These are phyloP conservation scores for Phaseolus lunatus DNA, from an alignment of 306 rosid species.

Conservation along the genomic window DNA sequence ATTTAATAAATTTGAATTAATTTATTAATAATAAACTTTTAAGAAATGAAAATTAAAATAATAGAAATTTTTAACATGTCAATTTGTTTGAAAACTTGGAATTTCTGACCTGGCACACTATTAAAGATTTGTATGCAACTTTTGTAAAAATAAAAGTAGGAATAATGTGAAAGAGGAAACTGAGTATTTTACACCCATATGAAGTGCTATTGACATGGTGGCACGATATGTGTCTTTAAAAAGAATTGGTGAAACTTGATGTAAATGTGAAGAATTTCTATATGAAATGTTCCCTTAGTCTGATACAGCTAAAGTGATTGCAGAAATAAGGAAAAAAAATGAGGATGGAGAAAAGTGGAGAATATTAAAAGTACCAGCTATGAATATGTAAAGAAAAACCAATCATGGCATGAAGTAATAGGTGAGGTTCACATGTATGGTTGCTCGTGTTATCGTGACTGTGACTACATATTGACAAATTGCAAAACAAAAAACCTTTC, in stretches of 20 bases:
- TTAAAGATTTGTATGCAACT: too few relatives aligned
- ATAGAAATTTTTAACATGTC: too few relatives aligned
- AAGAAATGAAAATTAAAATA: too few relatives aligned
- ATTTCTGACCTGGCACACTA: too few relatives aligned
- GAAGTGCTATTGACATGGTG: not conserved
- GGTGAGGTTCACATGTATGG: conserved; percentile 19
- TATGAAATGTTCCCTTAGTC: conserved; percentile 26
- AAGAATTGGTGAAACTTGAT: conserved; percentile 5
- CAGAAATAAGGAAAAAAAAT: not conserved
- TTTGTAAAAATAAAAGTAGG: too few relatives aligned
- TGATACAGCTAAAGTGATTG: conserved; percentile 2
- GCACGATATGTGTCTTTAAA: not conserved
- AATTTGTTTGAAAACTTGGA: too few relatives aligned
- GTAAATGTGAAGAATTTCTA: conserved; percentile 15
- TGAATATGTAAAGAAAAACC: conserved; percentile 41
- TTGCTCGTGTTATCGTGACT: conserved; percentile 33
- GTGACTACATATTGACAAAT: conserved; percentile 35
- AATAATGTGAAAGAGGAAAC: not conserved
- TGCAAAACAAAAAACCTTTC: not conserved
- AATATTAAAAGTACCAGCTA: conserved; percentile 35
- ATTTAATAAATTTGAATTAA: too few relatives aligned
- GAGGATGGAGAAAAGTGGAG: conserved; percentile 13
- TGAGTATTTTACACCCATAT: not conserved
- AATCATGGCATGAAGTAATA: conserved; percentile 31
- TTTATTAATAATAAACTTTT: too few relatives aligned